Evolutionary conservation across 2,329 filamentous ascomycete species (phyloP).

Genomic region (Ustulina deusta): DNA sequence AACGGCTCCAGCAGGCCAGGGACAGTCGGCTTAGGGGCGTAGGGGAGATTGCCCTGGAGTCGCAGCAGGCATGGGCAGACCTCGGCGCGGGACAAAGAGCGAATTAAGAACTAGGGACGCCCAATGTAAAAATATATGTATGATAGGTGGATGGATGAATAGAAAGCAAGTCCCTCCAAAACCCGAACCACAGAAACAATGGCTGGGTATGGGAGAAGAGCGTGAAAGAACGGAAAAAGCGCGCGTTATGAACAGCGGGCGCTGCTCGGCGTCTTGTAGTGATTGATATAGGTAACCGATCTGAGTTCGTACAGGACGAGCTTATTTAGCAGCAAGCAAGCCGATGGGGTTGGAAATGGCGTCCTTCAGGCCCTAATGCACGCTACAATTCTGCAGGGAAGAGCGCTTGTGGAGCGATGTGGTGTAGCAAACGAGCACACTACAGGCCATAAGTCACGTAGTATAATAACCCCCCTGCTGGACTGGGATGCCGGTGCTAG

Average conservation of each 20-base stretch:
- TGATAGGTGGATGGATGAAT: not conserved
- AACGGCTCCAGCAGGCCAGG: slow-evolving; percentile 19
- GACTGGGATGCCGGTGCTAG: slow-evolving; percentile 14
- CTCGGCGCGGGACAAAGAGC: slow-evolving; percentile 15
- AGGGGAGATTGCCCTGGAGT: slow-evolving; percentile 8
- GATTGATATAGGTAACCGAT: slow-evolving; percentile 16
- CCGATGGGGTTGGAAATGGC: slow-evolving; percentile 29
- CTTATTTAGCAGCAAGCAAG: slow-evolving; percentile 21
- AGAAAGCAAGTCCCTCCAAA: slow-evolving; percentile 2
- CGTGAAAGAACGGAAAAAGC: slow-evolving; percentile 13
- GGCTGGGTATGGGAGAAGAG: slow-evolving; percentile 1
- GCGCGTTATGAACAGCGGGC: slow-evolving; percentile 29
- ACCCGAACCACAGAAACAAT: not conserved
- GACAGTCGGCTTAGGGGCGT: slow-evolving; percentile 8
- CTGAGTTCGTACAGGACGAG: slow-evolving; percentile 5
- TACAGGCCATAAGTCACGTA: slow-evolving; percentile 25
- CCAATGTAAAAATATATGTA: not conserved
- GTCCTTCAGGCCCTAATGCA: slow-evolving; percentile 37
- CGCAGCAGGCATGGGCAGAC: slow-evolving; percentile 11
- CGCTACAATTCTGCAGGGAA: slow-evolving; percentile 36
- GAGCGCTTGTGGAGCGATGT: slow-evolving; percentile 38
- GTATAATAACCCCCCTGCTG: slow-evolving; percentile 21
- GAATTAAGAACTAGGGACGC: not conserved
- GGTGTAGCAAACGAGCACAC: slow-evolving; percentile 19
- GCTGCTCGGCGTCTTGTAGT: slow-evolving; percentile 8